These are phyloP conservation scores for Leccinum subtestaceum DNA, from an alignment of 768 basidiomycete species.

Conservation along the genomic window DNA sequence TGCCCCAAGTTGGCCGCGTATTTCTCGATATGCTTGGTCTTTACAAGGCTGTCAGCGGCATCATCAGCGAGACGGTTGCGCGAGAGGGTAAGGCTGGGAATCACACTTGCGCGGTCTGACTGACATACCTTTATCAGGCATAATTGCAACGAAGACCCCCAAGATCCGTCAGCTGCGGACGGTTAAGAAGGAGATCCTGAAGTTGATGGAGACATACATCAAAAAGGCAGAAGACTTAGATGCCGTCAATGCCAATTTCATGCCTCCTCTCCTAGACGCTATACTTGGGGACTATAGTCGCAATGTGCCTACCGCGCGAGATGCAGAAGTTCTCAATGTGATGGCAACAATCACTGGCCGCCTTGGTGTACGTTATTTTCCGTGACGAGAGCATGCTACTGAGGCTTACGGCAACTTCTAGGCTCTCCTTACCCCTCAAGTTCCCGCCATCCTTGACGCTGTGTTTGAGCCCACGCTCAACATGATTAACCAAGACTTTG, in stretches of 20 bases:
- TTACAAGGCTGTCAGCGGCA: constrained; percentile 95
- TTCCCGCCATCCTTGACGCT: constrained; percentile 91
- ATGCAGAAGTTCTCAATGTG: constrained; percentile 95
- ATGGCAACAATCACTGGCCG: constrained; percentile 92
- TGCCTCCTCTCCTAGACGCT: constrained; percentile 93
- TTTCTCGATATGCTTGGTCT: constrained; percentile 98
- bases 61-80: constrained; percentile 90
- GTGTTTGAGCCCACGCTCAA: constrained; percentile 95
- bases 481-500: constrained; percentile 99
- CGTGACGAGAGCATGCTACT: background rate
- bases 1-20: constrained; percentile 93
- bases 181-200: constrained; percentile 97
- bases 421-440: constrained; percentile 87
- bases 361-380: constrained; percentile 66
- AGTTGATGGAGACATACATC: constrained; percentile 96
- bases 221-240: constrained; percentile 97
- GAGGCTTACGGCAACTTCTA: constrained; percentile 31
- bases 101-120: background rate
- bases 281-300: constrained; percentile 97
- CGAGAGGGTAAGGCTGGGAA: constrained; percentile 60
- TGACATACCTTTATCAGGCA: constrained; percentile 45
- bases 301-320: constrained; percentile 89
- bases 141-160: constrained; percentile 93
- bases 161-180: constrained; percentile 92
- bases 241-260: constrained; percentile 85